A percentile compares a stretch with the other conserved stretches of the same genome.
Conservation (phyloP, 441 rosid species). For the Mallotus repandus region DNA sequence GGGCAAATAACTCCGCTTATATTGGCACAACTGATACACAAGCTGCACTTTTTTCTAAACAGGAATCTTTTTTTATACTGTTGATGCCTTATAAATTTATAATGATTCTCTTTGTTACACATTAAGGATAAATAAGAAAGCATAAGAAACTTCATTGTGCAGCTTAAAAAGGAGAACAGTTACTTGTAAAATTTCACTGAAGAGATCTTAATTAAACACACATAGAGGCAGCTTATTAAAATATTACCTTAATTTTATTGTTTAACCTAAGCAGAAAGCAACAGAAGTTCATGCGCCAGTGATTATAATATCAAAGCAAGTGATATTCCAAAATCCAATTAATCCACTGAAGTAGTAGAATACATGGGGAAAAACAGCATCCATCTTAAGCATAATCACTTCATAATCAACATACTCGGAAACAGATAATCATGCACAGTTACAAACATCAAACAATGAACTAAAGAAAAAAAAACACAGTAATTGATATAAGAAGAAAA, state of each 20-base stretch:
- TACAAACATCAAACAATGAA: background rate
- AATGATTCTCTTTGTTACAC: background rate
- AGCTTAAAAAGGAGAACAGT: background rate
- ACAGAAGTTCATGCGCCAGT: background rate
- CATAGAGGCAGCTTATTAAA: background rate
- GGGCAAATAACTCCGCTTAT: background rate
- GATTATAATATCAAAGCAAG: background rate
- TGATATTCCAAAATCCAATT: background rate
- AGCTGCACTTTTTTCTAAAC: background rate
- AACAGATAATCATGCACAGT: constrained; percentile 7
- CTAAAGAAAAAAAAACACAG: background rate
- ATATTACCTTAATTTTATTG: background rate
- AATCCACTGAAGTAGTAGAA: background rate
- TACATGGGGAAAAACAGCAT: background rate
- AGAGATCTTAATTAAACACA: background rate
- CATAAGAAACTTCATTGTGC: background rate
- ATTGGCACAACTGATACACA: background rate
- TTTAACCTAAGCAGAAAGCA: background rate
- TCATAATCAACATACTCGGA: constrained; percentile 5
- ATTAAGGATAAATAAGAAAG: background rate
- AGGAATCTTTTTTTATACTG: background rate
- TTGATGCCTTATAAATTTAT: background rate
- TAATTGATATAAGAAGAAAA: background rate
- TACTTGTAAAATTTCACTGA: background rate
- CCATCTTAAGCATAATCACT: background rate